These are phyloP conservation scores for Pseudotulostoma volvatum DNA, from an alignment of 495 filamentous ascomycete genomes.

Conservation along the genomic window DNA sequence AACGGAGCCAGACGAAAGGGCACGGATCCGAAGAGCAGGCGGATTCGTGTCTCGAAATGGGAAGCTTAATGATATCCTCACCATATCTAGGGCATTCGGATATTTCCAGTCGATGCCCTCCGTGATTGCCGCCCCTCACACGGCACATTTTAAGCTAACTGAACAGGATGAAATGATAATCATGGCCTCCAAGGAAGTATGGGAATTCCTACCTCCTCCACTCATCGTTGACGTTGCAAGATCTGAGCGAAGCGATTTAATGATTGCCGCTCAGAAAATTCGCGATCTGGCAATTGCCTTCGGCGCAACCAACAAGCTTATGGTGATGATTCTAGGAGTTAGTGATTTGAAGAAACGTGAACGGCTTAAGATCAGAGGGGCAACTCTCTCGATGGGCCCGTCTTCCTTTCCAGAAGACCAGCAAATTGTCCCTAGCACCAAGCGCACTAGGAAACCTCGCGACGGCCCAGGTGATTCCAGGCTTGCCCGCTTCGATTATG, in stretches of 20 bases:
- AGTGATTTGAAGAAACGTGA: constrained; percentile 75
- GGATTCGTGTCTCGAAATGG: constrained; percentile 91
- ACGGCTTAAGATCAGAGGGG: constrained; percentile 50
- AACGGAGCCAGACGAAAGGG: constrained; percentile 62
- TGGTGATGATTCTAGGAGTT: constrained; percentile 95
- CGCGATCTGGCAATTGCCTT: constrained; percentile 92
- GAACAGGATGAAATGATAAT: constrained; percentile 91
- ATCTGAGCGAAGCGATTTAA: constrained; percentile 68
- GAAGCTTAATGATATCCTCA: constrained; percentile 77
- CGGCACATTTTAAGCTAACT: constrained; percentile 58
- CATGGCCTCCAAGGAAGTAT: constrained; percentile 79
- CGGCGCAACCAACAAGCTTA: constrained; percentile 82
- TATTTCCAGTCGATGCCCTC: constrained; percentile 85
- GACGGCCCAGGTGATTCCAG: constrained; percentile 66
- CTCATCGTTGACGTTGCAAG: constrained; percentile 83
- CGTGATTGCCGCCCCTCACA: constrained; percentile 79
- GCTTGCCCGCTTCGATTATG: constrained; percentile 71
- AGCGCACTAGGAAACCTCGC: constrained; percentile 44
- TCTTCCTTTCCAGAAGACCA: constrained; percentile 54
- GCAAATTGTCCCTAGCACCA: constrained; percentile 41
- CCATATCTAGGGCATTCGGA: constrained; percentile 88
- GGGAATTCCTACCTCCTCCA: constrained; percentile 81
- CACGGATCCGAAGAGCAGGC: constrained; percentile 83
- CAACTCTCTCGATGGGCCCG: constrained; percentile 66
- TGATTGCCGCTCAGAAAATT: constrained; percentile 92